Evolutionary conservation across 306 rosid species (phyloP), one percentile per base, ranked within the genome.

Genomic region (Herpetospermum pedunculosum): DNA sequence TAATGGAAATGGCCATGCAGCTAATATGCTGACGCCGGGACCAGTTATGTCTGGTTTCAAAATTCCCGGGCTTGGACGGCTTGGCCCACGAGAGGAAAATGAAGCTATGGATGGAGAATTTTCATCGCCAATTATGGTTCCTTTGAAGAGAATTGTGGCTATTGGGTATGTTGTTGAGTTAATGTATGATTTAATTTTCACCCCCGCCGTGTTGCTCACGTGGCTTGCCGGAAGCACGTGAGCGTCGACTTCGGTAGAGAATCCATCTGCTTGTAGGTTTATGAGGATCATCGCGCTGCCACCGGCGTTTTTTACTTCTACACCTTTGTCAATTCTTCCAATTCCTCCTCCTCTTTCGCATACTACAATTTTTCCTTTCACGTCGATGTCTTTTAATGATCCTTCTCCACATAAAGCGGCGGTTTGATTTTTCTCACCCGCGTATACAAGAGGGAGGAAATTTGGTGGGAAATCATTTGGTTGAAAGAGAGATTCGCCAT

Each of bases 301-400:
- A 1, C 78, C 78, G 1, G 59, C 72, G 28, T 60, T 32, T 8
- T 75, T 75, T 4, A 75, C 78, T 60, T 75, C 78, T 1, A 2
- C 11, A 23, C 78, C 78, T 30, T 75, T 75, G 4, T 15, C 78
- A 43, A 75, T 59, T 44, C 78, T 59, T 8, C 47, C 72, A 18
- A 75, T 44, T 46, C 78, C 78, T 32, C 78, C 78, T 8, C 78
- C 78, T 44, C 78, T 58, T 18, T 75, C 78, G 44, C 78, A 75
- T 19, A 75, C 41, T 4, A 75, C 78, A 6, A 46, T 25, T 23
- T 75, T 60, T 0, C 60, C 60, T 19, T 60, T 75, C 9, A 60
- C 60, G 19, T 75, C 46, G 0, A 75, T 13, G 32, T 75, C 30
- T 44, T 41, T 46, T 6, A 75, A 26, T n/a, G 78, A 59, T 11